Conservation (phyloP, 2,329 filamentous ascomycete genomes). For the Aspergillus tanneri region DNA sequence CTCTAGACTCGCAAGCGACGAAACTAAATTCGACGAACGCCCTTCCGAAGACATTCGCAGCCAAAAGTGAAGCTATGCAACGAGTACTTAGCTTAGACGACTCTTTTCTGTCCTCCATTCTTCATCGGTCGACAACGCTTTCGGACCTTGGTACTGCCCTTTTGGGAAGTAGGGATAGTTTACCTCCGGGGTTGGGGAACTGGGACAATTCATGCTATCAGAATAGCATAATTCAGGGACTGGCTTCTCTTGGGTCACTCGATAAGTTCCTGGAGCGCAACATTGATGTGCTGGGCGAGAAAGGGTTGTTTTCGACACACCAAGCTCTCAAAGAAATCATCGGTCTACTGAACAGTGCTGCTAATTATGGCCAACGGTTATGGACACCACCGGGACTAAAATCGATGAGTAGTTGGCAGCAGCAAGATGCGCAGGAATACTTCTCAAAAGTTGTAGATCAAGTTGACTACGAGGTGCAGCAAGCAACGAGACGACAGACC, state of each 20-base stretch:
- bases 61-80: constrained; percentile 65
- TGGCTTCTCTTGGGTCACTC: constrained; percentile 73
- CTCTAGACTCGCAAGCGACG: constrained; percentile 53
- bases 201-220: constrained; percentile 96
- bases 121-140: constrained; percentile 56
- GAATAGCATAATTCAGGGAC: constrained; percentile 86
- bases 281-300: constrained; percentile 36
- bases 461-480: constrained; percentile 72
- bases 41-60: constrained; percentile 35
- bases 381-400: constrained; percentile 83
- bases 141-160: constrained; percentile 53
- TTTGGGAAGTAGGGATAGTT: constrained; percentile 34
- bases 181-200: constrained; percentile 72
- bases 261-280: constrained; percentile 61
- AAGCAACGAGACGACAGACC: constrained; percentile 48
- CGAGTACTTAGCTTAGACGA: constrained; percentile 62
- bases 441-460: constrained; percentile 86
- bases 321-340: constrained; percentile 65
- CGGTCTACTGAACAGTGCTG: constrained; percentile 64
- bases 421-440: constrained; percentile 98
- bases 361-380: constrained; percentile 71
- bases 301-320: constrained; percentile 48
- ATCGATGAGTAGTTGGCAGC: constrained; percentile 91
- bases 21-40: constrained; percentile 39
- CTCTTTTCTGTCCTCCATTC: constrained; percentile 59